phyloP scores from a whole-genome alignment of 1,139 yeast genomes.

The Saccharomyces hybrid region DNA sequence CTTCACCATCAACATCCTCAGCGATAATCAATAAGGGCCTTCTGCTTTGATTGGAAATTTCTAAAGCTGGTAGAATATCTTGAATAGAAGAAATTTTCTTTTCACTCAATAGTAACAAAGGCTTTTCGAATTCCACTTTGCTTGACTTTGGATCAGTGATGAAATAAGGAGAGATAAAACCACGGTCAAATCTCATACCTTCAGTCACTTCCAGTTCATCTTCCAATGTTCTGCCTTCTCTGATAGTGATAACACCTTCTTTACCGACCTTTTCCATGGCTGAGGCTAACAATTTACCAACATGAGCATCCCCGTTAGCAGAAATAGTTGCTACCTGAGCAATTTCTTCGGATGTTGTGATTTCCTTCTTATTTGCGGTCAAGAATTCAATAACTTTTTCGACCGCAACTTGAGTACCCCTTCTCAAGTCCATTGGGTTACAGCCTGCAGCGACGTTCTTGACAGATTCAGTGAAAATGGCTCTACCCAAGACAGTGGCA shows the following conservation, averaged over 20 bases:
- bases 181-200: slow-evolving; percentile 99
- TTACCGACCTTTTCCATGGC: slow-evolving; percentile 99
- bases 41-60: slow-evolving; percentile 87
- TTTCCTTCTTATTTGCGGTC: slow-evolving; percentile 87
- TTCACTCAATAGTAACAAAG: slow-evolving; percentile 81
- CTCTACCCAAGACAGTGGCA: slow-evolving; percentile 94
- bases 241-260: slow-evolving; percentile 97
- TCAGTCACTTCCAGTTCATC: slow-evolving; percentile 97
- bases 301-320: slow-evolving; percentile 94
- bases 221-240: slow-evolving; percentile 94
- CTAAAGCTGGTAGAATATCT: slow-evolving; percentile 90
- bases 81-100: slow-evolving; percentile 90
- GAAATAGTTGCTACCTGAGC: slow-evolving; percentile 99
- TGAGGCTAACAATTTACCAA: slow-evolving; percentile 85
- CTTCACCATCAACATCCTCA: slow-evolving; percentile 98
- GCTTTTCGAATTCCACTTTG: slow-evolving; percentile 96
- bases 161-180: slow-evolving; percentile 95
- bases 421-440: slow-evolving; percentile 98
- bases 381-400: slow-evolving; percentile 89
- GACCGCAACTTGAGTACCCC: slow-evolving; percentile 98
- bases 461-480: slow-evolving; percentile 93
- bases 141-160: slow-evolving; percentile 95
- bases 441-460: slow-evolving; percentile 99
- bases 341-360: slow-evolving; percentile 93
- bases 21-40: slow-evolving; percentile 93